Percentiles rank a stretch among this genome's conserved stretches.
These are phyloP conservation scores for Cyberlindnera xishuangbannaensis DNA, from an alignment of 805 yeast species.

Conservation along the genomic window DNA sequence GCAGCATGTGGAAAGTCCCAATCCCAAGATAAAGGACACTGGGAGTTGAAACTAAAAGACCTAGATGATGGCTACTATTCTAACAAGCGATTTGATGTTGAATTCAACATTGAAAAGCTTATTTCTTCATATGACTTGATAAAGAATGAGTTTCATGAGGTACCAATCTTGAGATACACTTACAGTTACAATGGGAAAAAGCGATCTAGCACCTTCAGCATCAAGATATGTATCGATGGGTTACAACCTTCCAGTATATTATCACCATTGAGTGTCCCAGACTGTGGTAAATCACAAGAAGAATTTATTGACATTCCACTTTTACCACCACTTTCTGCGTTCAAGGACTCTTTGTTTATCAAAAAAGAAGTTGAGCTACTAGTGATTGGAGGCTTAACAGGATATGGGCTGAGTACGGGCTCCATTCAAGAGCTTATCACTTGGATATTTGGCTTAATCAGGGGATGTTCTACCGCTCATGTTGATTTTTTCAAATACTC, in stretches of 20 bases:
- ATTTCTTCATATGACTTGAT: not conserved
- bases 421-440: constrained; percentile 13
- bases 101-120: constrained; percentile 10
- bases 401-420: constrained; percentile 1
- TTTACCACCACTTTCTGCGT: constrained; percentile 30
- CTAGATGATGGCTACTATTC: constrained; percentile 21
- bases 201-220: constrained; percentile 1
- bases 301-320: constrained; percentile 25
- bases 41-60: constrained; percentile 13
- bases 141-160: constrained; percentile 8
- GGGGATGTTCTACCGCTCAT: constrained; percentile 22
- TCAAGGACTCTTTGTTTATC: constrained; percentile 30
- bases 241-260: not conserved
- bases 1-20: constrained; percentile 3
- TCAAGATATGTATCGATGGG: constrained; percentile 9
- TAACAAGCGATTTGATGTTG: constrained; percentile 14
- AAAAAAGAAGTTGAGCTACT: constrained; percentile 32
- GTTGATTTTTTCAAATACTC: constrained; percentile 21
- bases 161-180: constrained; percentile 13
- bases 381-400: constrained; percentile 16
- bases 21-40: not conserved
- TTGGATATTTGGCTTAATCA: constrained; percentile 17
- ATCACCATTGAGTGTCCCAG: constrained; percentile 4
- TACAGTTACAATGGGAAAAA: constrained; percentile 4
- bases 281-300: not conserved